Evolutionary conservation across 306 rosid species (phyloP).

Genomic region (Begonia loranthoides): DNA sequence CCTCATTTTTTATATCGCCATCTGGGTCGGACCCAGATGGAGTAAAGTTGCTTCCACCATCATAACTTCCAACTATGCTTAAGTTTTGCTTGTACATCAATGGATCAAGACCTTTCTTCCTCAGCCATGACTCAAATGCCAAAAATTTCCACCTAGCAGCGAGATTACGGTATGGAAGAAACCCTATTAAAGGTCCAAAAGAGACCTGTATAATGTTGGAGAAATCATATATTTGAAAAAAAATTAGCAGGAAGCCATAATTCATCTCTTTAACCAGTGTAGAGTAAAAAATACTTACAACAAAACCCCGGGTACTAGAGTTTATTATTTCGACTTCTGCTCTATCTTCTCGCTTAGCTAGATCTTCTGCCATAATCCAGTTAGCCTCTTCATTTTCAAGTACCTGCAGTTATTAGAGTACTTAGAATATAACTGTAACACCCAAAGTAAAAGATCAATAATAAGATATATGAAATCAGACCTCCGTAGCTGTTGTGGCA

Average conservation of each 20-base stretch:
- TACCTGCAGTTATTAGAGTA: slow-evolving; percentile 31
- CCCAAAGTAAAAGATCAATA: slow-evolving; percentile 5
- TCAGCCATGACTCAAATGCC: slow-evolving; percentile 95
- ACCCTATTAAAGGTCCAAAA: slow-evolving; percentile 76
- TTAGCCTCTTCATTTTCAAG: slow-evolving; percentile 55
- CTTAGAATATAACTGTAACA: slow-evolving; percentile 1
- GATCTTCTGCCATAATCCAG: slow-evolving; percentile 61
- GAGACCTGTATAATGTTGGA: slow-evolving; percentile 59
- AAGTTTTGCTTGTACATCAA: slow-evolving; percentile 48
- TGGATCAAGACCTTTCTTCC: slow-evolving; percentile 79
- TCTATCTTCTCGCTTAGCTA: slow-evolving; percentile 41
- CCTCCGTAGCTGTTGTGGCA: slow-evolving; percentile 36
- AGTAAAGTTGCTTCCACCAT: slow-evolving; percentile 22
- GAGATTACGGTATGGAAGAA: slow-evolving; percentile 87
- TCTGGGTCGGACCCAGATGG: slow-evolving; percentile 21
- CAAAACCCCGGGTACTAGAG: slow-evolving; percentile 71
- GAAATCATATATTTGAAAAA: slow-evolving; percentile 6
- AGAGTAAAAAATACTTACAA: slow-evolving; percentile 41
- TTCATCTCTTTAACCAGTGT: too few relatives aligned
- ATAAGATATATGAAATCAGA: slow-evolving; percentile 20
- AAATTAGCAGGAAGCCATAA: background rate
- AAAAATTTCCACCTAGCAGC: slow-evolving; percentile 79
- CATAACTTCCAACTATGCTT: slow-evolving; percentile 36
- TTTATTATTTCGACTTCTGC: slow-evolving; percentile 70
- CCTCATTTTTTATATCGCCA: slow-evolving; percentile 24